phyloP scores from a whole-genome alignment of 306 rosid species.

The Quercus gilva region DNA sequence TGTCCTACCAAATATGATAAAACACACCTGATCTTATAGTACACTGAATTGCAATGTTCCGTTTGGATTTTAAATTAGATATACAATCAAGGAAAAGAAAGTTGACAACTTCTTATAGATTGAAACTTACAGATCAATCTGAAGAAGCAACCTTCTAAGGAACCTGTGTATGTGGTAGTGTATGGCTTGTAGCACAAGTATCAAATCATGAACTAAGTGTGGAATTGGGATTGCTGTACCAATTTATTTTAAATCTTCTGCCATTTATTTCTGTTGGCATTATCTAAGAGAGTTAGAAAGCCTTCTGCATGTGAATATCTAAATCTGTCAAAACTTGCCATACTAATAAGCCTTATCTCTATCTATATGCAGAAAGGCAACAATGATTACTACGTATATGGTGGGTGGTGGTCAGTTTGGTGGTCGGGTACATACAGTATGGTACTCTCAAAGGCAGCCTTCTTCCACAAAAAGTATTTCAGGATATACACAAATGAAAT shows the following conservation, averaged over 20 bases:
- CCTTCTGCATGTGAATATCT: constrained; percentile 2
- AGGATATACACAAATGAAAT: constrained; percentile 70
- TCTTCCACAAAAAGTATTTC: constrained; percentile 90
- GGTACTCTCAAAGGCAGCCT: constrained; percentile 98
- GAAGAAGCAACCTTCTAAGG: neutral
- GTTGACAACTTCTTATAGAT: neutral
- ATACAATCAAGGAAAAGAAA: neutral
- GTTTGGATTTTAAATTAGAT: too few relatives aligned
- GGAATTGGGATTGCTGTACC: neutral
- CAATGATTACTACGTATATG: constrained; percentile 48
- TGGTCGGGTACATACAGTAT: constrained; percentile 96
- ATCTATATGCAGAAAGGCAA: constrained; percentile 51
- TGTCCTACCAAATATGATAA: neutral
- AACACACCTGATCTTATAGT: neutral
- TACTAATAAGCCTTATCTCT: constrained; percentile 20
- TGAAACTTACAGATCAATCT: neutral
- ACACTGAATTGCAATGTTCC: neutral
- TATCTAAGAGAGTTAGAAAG: neutral
- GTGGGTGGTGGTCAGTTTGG: constrained; percentile 99
- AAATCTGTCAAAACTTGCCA: neutral
- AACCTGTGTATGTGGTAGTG: neutral
- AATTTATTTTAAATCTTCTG: neutral
- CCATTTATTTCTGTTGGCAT: neutral
- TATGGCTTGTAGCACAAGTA: neutral
- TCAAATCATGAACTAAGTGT: neutral